Evolutionary conservation across 73 alveolate species (phyloP), one percentile per base, ranked within the genome.

Genomic region (Tetrahymena malaccensis): DNA sequence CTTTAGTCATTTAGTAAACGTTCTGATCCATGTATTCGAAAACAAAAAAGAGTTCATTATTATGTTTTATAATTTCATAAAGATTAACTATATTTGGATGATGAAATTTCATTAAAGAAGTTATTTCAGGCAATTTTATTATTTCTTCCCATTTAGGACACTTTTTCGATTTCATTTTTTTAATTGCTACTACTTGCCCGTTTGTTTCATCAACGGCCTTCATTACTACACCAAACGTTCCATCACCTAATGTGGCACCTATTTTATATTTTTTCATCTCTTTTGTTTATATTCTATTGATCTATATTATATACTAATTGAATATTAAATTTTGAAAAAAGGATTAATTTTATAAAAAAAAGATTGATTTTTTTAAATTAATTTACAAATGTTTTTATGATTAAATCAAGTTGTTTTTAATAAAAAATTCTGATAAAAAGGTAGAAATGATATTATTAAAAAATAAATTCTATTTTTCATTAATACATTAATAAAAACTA

Each of bases 11-110:
- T 85, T 98, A 97, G 94, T 97, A 98, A 43, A 98, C 98, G 96
- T 98, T 99, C 55, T 97, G 96, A 96, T 99, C 99, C 99, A 98
- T 96, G 97, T 97, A 99, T 98, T 99, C 99, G 93, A 99, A 99
- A 50, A 99, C 99, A 96, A 99, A 98, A 96, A 98, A 99, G 93
- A 99, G 97, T 94, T 97, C 99, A 93, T 98, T 98, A 85, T 98
- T 98, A 33, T 97, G 98, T 34, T 98, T 96, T 40, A 98, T 98
- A 35, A 98, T 95, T 94, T 98, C 99, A 94, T 98, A 97, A 84
- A 98, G 97, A 70, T 98, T 95, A 43, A 98, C 99, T 50, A 98
- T 98, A 94, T 98, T 98, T 58, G 99, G 98, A 97, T 98, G 99
- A 85, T 98, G 97, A 43, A 98, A 96, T 44, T 99, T 97, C 95